Base-by-base conservation (phyloP, 1,139 yeast species). In the Yamadazyma membranifaciens region DNA sequence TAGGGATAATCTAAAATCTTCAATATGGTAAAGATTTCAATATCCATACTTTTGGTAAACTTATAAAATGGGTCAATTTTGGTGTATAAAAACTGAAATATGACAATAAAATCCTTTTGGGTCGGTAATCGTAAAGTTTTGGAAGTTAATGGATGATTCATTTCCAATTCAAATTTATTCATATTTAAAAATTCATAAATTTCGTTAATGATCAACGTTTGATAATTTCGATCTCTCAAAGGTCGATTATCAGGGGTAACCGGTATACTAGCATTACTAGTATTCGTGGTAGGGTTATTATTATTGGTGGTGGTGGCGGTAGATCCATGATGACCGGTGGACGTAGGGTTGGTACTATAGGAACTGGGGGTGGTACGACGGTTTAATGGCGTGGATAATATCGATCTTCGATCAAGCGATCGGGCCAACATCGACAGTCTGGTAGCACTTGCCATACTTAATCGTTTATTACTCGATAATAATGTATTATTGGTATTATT, bases 31-130 rank as follows among this genome's bases (percentile, higher is more conserved):
- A 82, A 83, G 9, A 89, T 87, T 47, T 91, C 97, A 40, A 78
- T 74, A 48, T 89, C 96, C 32, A 85, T 75, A 12, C 86, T 71
- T 54, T 76, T 80, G 22, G 80, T 72, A 56, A 87, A 87, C 46
- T 69, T 69, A 59, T 85, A 84, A 33, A 84, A 83, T 0, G 96
- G 96, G 57, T 91, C 97, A 31, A 88, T 65, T 50, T 80, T 75
- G 47, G 71, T 74, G 61, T 87, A 88, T 17, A 89, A 65, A 74
- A 89, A 91, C 58, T 85, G 86, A 63, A 89, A 89, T 14, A 89
- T 81, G 38, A 77, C 59, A 9, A 80, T 81, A 60, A 89, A 89
- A 52, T 87, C 96, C 57, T 85, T 87, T 55, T 89, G 97, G 0
- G 96, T 88, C 7, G 97, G 97, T 48, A 77, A 81, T 49, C 72